Evolutionary conservation across 2,329 filamentous ascomycete species (phyloP).

Genomic region (Paecilomyces niveus): DNA sequence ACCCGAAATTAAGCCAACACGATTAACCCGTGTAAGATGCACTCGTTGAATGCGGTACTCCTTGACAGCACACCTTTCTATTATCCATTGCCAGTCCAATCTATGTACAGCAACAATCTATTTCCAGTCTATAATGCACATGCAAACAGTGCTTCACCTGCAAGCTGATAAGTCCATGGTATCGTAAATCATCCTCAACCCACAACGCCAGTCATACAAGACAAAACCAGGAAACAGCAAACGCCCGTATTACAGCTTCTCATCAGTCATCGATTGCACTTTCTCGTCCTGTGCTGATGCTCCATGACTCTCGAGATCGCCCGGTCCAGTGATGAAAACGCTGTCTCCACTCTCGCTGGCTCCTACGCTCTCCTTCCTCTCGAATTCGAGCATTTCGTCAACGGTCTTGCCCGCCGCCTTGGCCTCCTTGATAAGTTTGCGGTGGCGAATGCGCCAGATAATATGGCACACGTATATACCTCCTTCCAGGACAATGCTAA

Average conservation of each 20-base stretch:
- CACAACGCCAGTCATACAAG: neutral
- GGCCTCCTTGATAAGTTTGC: conserved; percentile 46
- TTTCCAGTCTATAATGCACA: neutral
- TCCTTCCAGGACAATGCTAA: conserved; percentile 49
- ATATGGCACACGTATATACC: conserved; percentile 55
- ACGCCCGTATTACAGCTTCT: neutral
- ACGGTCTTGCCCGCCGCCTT: conserved; percentile 47
- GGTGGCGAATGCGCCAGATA: conserved; percentile 52
- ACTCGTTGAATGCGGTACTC: neutral
- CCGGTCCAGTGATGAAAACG: neutral
- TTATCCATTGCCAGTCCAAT: neutral
- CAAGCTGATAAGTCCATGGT: neutral
- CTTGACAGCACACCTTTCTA: neutral
- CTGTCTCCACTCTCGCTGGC: conserved; percentile 6
- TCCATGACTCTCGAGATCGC: conserved; percentile 2
- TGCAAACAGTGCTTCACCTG: neutral
- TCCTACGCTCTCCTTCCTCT: conserved; percentile 4
- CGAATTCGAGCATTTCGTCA: conserved; percentile 43
- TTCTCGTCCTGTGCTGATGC: neutral
- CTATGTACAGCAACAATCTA: neutral
- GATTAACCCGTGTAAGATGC: neutral
- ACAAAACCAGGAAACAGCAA: neutral
- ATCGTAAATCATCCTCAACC: neutral
- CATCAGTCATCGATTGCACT: neutral
- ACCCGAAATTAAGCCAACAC: neutral